Evolutionary conservation across 177 flowering plant species (phyloP).

Genomic region (Telopea speciosissima): DNA sequence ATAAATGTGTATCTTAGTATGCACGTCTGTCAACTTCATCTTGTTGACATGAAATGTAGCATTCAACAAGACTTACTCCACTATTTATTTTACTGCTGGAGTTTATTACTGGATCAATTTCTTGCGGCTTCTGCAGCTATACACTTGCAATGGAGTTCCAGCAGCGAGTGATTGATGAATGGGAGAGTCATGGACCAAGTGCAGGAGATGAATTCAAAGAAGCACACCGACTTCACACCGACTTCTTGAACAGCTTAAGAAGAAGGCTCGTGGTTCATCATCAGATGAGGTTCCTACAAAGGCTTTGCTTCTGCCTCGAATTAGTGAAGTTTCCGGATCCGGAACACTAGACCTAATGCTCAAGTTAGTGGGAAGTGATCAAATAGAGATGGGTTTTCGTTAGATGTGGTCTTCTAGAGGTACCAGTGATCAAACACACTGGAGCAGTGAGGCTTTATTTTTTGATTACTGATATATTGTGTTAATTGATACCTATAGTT

Average conservation of each 20-base stretch:
- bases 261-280: not conserved
- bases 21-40: too few species aligned
- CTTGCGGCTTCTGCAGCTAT: not conserved
- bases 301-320: not conserved
- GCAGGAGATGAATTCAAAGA: not conserved
- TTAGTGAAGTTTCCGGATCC: not conserved
- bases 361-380: not conserved
- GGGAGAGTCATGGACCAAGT: not conserved
- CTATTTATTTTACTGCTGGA: too few species aligned
- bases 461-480: too few species aligned
- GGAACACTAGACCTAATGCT: not conserved
- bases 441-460: not conserved
- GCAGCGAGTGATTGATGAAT: not conserved
- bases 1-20: too few species aligned
- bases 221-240: too few species aligned
- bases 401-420: not conserved
- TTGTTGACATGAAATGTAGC: too few species aligned
- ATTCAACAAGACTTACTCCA: too few species aligned
- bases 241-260: not conserved
- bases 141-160: not conserved
- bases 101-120: too few species aligned
- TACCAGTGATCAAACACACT: not conserved
- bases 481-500: too few species aligned
- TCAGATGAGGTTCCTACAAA: not conserved
- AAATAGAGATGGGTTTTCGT: not conserved